Evolutionary conservation across 2,329 filamentous ascomycete species (phyloP).

Genomic region (Colletotrichum sidae): DNA sequence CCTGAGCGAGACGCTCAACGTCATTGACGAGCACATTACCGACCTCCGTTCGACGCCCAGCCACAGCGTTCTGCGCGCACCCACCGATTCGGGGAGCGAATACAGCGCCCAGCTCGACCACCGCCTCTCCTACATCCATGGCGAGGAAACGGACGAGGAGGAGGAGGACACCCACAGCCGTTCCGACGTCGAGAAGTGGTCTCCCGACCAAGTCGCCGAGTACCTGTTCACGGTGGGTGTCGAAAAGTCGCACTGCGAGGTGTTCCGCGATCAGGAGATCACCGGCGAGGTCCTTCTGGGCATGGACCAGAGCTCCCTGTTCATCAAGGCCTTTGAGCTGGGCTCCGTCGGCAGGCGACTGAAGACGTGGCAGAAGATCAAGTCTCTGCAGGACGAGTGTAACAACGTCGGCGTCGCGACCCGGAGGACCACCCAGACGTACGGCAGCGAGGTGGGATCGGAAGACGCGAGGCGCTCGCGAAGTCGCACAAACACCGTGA

Average conservation of each 20-base stretch:
- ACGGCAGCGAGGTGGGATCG: constrained; percentile 69
- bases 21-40: constrained; percentile 97
- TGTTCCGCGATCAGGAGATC: constrained; percentile 96
- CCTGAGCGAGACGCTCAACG: constrained; percentile 93
- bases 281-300: constrained; percentile 91
- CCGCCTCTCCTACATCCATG: constrained; percentile 90
- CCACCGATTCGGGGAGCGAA: constrained; percentile 87
- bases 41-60: constrained; percentile 74
- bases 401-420: constrained; percentile 60
- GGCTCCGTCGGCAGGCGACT: constrained; percentile 89
- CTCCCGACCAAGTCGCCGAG: constrained; percentile 84
- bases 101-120: constrained; percentile 85
- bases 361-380: constrained; percentile 98
- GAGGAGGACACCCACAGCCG: constrained; percentile 76
- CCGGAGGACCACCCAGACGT: constrained; percentile 66
- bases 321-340: constrained; percentile 94
- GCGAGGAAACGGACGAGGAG: constrained; percentile 95
- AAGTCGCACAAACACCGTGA: constrained; percentile 70
- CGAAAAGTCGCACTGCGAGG: constrained; percentile 89
- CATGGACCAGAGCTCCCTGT: constrained; percentile 95
- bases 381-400: constrained; percentile 88
- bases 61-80: constrained; percentile 63
- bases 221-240: constrained; percentile 88
- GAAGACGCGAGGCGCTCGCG: constrained; percentile 63
- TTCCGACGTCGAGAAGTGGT: constrained; percentile 84